Base-by-base conservation (phyloP, 1,139 yeast species). In the Candida glucosophila region DNA sequence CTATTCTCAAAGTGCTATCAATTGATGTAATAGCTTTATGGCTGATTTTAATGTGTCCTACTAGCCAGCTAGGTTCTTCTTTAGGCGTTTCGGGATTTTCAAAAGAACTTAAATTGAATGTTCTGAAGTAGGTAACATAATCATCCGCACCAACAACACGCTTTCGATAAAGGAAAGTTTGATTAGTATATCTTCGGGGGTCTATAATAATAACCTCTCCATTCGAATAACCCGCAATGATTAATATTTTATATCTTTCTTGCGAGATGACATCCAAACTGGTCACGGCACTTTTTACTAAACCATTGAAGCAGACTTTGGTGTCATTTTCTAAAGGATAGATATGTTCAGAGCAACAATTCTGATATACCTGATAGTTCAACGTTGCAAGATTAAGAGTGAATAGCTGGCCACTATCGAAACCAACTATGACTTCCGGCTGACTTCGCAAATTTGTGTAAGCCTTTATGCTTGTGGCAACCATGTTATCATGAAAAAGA, bases 1-100 rank as follows among this genome's bases (percentile, higher is more conserved):
- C 27, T 17, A 43, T 32, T 1, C 49, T 36, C 10, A 50, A 30
- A 0, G 60, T 54, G 3, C 57, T 46, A 2, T 46, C 33, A 7
- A 55, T 44, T 12, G 52, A 35, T 1, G 59, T 53, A 19, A 80
- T 62, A 2, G 85, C 71, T 31, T 67, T 66, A 33, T 69, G 68
- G 14, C 81, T 66, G 9, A 79, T 41, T 35, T 75, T 75, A 44
- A 75, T 71, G 37, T 76, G 82, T 1, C 79, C 77, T 14, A 77
- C 53, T 13, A 43, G 31, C 16, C 24, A 34, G 19, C 17, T 33
- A 29, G 27, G 35, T 15, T 28, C 22, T 14, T 32, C 33, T 9
- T 24, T 29, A 7, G 26, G 16, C 17, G 23, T 20, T 23, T 30
- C 25, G 17, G 30, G 17, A 5, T 22, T 13, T 14, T 28, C 35